phyloP scores from a whole-genome alignment of 768 basidiomycete species.

The Boletellus emodensis region DNA sequence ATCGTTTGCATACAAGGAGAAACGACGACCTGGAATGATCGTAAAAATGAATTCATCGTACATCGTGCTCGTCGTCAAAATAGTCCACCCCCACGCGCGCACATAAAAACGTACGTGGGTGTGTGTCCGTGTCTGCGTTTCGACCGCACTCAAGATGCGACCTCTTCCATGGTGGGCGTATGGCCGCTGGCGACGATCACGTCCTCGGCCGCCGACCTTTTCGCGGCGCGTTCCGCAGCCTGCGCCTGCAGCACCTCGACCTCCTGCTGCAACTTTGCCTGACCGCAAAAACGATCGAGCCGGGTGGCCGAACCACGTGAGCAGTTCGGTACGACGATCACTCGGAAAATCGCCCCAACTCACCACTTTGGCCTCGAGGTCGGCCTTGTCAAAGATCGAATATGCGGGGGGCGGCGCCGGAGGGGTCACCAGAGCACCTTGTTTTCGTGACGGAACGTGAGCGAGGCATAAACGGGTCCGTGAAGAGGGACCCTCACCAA shows the following conservation, averaged over 20 bases:
- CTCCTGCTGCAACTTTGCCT: constrained; percentile 59
- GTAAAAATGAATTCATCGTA: no score
- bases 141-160: constrained; percentile 11
- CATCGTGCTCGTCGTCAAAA: no score
- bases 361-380: constrained; percentile 56
- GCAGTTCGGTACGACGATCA: not conserved
- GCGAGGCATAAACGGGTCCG: no score
- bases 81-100: no score
- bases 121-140: no score
- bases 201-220: constrained; percentile 26
- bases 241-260: constrained; percentile 51
- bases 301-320: not conserved
- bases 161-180: constrained; percentile 31
- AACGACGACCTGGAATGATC: no score
- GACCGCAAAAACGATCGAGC: not conserved
- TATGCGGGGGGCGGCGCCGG: constrained; percentile 47
- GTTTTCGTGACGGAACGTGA: not conserved
- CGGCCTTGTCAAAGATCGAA: constrained; percentile 55
- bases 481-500: constrained; percentile 33
- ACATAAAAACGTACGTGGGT: no score
- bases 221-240: constrained; percentile 42
- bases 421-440: constrained; percentile 44
- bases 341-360: constrained; percentile 20
- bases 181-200: constrained; percentile 30
- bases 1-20: no score